Evolutionary conservation across 2,329 filamentous ascomycete genomes (phyloP), one percentile per base, ranked within the genome.

Genomic region (Fusarium begoniae): DNA sequence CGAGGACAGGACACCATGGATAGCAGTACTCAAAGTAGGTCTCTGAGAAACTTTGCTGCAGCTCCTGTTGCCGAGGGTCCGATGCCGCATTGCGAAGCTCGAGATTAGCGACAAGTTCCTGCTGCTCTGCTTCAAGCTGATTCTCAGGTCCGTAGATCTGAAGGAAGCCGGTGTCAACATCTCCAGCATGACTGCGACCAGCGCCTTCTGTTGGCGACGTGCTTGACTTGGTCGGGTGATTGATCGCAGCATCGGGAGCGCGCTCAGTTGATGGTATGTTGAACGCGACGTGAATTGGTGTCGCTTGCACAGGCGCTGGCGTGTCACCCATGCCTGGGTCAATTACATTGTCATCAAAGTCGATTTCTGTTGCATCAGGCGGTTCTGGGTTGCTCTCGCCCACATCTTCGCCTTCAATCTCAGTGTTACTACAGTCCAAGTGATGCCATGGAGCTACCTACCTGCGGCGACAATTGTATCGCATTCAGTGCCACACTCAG

Each of bases 21-120:
- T 84, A 84, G 58, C 82, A 84, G 63, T 84, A 84, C 55, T 84
- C 81, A 37, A 80, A 82, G 38, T 85, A 85, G 0, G 83, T 85
- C 40, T 85, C 84, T 8, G 80, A 78, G 63, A 84, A 85, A 35
- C 80, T 83, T 51, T 84, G 80, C 48, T 82, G 81, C 0, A 85
- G 77, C 12, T 80, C 74, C 11, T 70, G 69, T 12, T 76, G 74
- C 2, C 61, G 50, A 6, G 74, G 66, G 7, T 73, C 74, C 1
- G 78, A 72, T 6, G 69, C 55, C 20, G 66, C 63, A 20, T 73
- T 63, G 15, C 75, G 75, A 8, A 73, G 72, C 13, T 78, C 77
- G 12, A 81, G 63, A 22, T 66, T 77, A 2, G 74, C 80, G 22
- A 79, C 76, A 40, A 79, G 66, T 9, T 80, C 79, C 50, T 80